Conservation (phyloP, 169 alveolate species). For the Eimeria brunetti region DNA sequence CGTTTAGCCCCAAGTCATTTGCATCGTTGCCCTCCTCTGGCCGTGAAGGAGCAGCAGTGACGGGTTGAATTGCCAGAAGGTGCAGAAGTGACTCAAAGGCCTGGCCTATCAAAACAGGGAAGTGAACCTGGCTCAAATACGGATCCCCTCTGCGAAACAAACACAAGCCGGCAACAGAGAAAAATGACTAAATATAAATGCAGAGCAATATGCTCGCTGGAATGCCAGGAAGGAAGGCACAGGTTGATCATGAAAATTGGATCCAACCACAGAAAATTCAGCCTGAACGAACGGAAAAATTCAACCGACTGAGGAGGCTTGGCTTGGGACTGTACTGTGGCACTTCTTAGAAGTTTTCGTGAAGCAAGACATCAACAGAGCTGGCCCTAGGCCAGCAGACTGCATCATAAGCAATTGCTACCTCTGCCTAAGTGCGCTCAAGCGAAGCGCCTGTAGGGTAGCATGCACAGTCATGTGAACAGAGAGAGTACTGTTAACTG, state of each 20-base stretch:
- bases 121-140: slow-evolving; percentile 43
- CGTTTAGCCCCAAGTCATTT: neutral
- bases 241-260: neutral
- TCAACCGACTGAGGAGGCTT: neutral
- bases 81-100: slow-evolving; percentile 43
- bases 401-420: neutral
- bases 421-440: slow-evolving; percentile 68
- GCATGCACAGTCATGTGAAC: slow-evolving; percentile 34
- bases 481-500: slow-evolving; percentile 49
- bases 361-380: neutral
- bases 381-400: neutral
- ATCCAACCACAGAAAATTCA: neutral
- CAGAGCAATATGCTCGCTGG: neutral
- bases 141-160: slow-evolving; percentile 40
- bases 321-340: neutral
- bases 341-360: neutral
- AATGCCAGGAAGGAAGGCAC: neutral
- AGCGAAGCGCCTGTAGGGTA: slow-evolving; percentile 64
- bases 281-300: neutral
- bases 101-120: slow-evolving; percentile 23
- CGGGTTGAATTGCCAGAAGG: slow-evolving; percentile 26
- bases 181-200: neutral
- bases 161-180: neutral
- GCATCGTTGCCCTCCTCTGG: neutral
- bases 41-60: neutral